Evolutionary conservation across 352 stramenopile genomes (phyloP).

Genomic region (Globisporangium viniferum): DNA sequence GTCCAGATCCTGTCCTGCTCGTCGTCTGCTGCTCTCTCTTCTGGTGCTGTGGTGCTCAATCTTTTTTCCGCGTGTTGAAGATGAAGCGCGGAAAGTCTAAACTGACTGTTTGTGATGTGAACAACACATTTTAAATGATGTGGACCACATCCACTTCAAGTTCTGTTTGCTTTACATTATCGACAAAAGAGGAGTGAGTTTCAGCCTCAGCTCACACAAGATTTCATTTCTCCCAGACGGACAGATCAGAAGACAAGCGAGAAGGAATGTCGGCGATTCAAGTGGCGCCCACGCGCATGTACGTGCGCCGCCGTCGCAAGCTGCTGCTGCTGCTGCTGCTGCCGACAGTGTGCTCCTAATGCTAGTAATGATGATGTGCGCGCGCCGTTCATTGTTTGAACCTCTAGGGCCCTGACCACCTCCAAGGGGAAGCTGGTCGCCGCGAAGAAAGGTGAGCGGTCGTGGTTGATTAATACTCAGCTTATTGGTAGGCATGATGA

Average conservation of each 20-base stretch:
- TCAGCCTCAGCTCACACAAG: neutral
- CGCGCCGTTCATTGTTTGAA: neutral
- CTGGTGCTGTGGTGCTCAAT: neutral
- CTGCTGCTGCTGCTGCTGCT: neutral
- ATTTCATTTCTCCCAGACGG: constrained; percentile 1
- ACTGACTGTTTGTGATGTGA: too few species aligned
- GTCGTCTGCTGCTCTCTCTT: neutral
- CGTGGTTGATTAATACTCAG: neutral
- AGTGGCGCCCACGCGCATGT: constrained; percentile 83
- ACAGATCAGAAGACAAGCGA: neutral
- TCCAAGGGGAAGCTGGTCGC: constrained; percentile 82
- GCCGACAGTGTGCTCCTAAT: neutral
- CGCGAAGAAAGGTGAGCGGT: constrained; percentile 76
- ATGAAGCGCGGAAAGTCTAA: neutral
- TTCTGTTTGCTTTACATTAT: too few species aligned
- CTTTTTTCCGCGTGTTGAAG: constrained; percentile 11
- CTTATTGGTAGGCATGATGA: neutral
- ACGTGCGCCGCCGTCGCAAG: constrained; percentile 9
- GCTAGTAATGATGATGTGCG: too few species aligned
- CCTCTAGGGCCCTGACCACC: constrained; percentile 72
- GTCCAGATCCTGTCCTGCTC: neutral
- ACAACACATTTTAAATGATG: too few species aligned
- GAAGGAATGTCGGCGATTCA: constrained; percentile 39
- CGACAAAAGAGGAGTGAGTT: too few species aligned
- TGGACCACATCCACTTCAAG: too few species aligned